Evolutionary conservation across 2,329 filamentous ascomycete species (phyloP).

Genomic region (Penicillium sp.): DNA sequence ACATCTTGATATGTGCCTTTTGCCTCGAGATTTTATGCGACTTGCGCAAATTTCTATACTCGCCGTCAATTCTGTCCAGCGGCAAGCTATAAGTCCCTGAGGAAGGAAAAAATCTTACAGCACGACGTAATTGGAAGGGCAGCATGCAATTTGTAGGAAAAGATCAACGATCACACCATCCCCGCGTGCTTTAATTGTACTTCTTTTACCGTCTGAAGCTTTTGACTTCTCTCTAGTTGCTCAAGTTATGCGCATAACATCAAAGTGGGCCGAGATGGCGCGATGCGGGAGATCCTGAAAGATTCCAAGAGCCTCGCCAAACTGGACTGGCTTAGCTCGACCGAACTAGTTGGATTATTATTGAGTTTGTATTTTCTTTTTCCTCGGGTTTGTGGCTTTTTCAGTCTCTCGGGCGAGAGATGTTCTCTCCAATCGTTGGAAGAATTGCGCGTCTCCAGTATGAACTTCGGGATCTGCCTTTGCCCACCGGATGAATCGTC

Average conservation of each 20-base stretch:
- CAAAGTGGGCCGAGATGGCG: conserved; percentile 41
- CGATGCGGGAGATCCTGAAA: conserved; percentile 24
- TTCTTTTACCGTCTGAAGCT: neutral
- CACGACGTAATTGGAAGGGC: neutral
- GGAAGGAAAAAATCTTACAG: neutral
- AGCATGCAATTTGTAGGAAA: conserved; percentile 5
- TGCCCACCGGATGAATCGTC: too few species aligned
- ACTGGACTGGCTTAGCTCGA: conserved; percentile 8
- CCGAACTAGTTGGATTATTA: neutral
- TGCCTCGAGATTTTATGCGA: neutral
- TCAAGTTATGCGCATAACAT: conserved; percentile 27
- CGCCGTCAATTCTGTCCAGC: neutral
- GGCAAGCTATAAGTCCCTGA: too few species aligned
- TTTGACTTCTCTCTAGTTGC: neutral
- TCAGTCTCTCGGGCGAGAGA: conserved; percentile 20
- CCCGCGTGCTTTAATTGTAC: conserved; percentile 13
- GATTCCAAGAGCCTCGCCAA: neutral
- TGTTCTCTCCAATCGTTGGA: neutral
- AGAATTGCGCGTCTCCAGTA: neutral
- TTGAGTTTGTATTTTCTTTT: neutral
- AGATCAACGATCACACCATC: conserved; percentile 13
- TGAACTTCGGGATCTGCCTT: neutral
- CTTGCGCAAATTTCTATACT: neutral
- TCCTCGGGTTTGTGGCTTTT: neutral
- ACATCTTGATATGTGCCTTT: neutral